A percentile compares a stretch with the other conserved stretches of the same genome.
These are phyloP conservation scores for Leishmania arabica DNA, from an alignment of 208 protist species.

Conservation along the genomic window DNA sequence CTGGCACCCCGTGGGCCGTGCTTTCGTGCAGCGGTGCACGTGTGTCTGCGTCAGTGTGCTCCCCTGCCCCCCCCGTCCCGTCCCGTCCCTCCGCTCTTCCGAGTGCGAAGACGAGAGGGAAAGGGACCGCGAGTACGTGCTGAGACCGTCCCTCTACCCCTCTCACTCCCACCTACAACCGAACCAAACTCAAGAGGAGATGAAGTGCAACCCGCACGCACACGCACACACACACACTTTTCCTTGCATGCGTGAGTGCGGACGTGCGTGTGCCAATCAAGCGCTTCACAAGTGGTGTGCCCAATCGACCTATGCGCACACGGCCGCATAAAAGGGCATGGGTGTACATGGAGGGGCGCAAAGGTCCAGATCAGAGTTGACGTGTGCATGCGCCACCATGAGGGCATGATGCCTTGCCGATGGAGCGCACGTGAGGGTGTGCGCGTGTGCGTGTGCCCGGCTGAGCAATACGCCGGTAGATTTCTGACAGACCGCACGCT, in stretches of 20 bases:
- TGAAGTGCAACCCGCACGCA: neutral
- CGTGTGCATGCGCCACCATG: neutral
- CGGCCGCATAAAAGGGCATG: neutral
- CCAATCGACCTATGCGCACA: too few species aligned
- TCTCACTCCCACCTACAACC: neutral
- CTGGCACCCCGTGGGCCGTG: neutral
- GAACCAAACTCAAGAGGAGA: neutral
- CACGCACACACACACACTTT: neutral
- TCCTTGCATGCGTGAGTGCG: neutral
- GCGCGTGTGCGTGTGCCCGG: neutral
- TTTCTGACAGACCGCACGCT: neutral
- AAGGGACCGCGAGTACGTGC: too few species aligned
- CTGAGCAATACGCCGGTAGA: neutral
- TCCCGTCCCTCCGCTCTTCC: neutral
- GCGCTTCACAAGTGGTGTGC: too few species aligned
- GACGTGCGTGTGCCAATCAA: neutral
- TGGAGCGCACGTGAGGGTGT: too few species aligned
- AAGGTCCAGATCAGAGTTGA: neutral
- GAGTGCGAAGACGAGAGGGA: neutral
- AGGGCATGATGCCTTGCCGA: too few species aligned
- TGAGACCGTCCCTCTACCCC: neutral
- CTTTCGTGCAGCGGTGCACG: too few species aligned
- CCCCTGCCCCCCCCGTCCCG: neutral
- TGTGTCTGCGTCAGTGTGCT: neutral
- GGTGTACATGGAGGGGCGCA: neutral